Evolutionary conservation across 2,329 filamentous ascomycete genomes (phyloP), one percentile per base, ranked within the genome.

Genomic region (Penicillium concentricum): DNA sequence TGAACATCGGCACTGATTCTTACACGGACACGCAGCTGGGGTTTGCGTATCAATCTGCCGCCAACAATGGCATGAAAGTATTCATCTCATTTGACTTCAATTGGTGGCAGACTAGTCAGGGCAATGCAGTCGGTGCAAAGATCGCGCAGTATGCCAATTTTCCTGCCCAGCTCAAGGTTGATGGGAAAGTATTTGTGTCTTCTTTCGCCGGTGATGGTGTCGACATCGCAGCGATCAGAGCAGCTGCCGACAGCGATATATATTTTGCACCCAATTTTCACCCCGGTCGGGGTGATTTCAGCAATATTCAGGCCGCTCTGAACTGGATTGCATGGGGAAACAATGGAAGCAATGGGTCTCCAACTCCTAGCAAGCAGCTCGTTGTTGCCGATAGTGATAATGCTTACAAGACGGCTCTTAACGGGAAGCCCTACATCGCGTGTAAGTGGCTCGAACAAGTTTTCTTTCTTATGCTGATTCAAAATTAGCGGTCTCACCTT

Each of bases 31-130:
- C 72, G 18, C 79, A 82, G 64, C 76, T 83, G 3, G 71, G 63
- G 0, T 76, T 73, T 34, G 81, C 81, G 0, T 83, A 82, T 57
- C 67, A 78, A 16, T 80, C 80, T 0, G 79, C 81, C 4, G 73
- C 75, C 6, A 71, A 70, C 6, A 70, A 72, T 56, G 68, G 71
- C 44, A 81, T 84, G 74, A 81, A 82, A 51, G 79, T 82, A 16
- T 82, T 84, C 54, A 77, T 84, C 60, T 84, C 81, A 1, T 84
- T 84, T 58, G 82, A 84, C 69, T 83, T 82, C 66, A 81, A 82
- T 70, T 78, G 77, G 76, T 81, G 74, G 69, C 55, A 65, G 38
- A 65, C 66, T 7, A 56, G 64, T 9, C 67, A 80, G 41, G 74
- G 75, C 1, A 68, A 67, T 9, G 70, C 67, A 12, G 75, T 80